Conservation (phyloP, 805 yeast genomes). For the Ogataea trehalophila region DNA sequence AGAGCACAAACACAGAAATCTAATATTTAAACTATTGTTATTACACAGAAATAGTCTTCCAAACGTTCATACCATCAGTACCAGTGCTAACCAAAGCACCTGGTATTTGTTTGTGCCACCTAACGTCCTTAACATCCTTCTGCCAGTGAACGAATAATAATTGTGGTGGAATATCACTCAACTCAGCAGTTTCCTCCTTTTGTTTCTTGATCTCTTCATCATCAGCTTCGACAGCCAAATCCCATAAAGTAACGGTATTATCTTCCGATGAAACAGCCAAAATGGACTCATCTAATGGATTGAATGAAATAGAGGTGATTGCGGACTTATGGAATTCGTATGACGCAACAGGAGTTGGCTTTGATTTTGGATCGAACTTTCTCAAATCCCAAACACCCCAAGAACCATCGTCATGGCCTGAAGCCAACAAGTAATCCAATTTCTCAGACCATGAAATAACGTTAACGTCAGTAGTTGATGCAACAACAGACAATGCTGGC, state of each 20-base stretch:
- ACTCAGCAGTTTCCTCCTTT: constrained; percentile 67
- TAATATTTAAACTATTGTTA: too few relatives aligned
- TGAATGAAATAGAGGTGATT: constrained; percentile 88
- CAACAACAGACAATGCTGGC: constrained; percentile 82
- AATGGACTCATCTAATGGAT: constrained; percentile 92
- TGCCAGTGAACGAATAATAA: constrained; percentile 97
- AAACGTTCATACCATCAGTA: constrained; percentile 86
- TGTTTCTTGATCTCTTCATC: constrained; percentile 94
- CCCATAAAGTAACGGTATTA: constrained; percentile 97
- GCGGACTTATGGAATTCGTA: constrained; percentile 94
- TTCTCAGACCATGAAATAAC: constrained; percentile 94
- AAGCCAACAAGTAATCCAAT: constrained; percentile 80
- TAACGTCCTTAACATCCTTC: constrained; percentile 92
- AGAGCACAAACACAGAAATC: not conserved
- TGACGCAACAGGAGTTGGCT: constrained; percentile 82
- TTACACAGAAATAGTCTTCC: constrained; percentile 95
- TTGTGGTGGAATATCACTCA: constrained; percentile 92
- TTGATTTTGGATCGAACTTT: constrained; percentile 57
- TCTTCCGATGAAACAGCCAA: constrained; percentile 96
- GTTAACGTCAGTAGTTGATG: constrained; percentile 80
- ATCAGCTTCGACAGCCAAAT: constrained; percentile 96
- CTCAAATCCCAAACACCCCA: constrained; percentile 99
- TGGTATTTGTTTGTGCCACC: constrained; percentile 97
- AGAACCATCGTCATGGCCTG: constrained; percentile 95
- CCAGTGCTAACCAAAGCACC: constrained; percentile 95